A percentile compares a stretch with the other conserved stretches of the same genome.
Evolutionary conservation across 257 asterid genomes (phyloP).

Genomic region (Nicotiana knightiana): DNA sequence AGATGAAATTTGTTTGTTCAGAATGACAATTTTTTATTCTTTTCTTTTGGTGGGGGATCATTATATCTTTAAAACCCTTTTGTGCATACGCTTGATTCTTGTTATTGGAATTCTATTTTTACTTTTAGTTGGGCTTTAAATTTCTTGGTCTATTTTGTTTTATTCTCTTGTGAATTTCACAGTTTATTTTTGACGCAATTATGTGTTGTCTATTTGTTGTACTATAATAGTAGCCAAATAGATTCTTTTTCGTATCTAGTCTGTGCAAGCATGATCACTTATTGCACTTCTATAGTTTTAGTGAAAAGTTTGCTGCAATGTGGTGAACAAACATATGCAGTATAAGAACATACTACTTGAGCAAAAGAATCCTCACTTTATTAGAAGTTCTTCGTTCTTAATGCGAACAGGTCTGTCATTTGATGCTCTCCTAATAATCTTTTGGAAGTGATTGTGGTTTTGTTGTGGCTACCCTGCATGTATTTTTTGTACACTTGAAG

Average conservation of each 20-base stretch:
- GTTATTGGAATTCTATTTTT: neutral
- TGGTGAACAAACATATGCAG: neutral
- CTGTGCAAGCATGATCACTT: neutral
- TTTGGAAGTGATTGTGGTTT: neutral
- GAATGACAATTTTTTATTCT: neutral
- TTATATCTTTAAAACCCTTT: neutral
- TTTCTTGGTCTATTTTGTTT: neutral
- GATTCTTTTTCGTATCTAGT: neutral
- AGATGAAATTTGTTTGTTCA: neutral
- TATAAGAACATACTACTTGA: neutral
- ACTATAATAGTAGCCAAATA: neutral
- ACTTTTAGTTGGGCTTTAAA: neutral
- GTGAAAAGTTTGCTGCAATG: neutral
- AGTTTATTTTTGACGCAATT: neutral
- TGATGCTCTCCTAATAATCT: neutral
- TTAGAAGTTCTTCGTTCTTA: neutral
- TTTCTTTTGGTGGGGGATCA: neutral
- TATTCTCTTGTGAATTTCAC: neutral
- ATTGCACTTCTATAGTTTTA: neutral
- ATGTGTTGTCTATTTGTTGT: neutral
- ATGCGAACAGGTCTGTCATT: neutral
- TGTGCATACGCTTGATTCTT: neutral
- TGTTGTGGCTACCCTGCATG: neutral
- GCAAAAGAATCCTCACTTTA: neutral
- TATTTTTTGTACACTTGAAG: neutral